Evolutionary conservation across 2,329 filamentous ascomycete genomes (phyloP).

Genomic region (Botrytis aclada): DNA sequence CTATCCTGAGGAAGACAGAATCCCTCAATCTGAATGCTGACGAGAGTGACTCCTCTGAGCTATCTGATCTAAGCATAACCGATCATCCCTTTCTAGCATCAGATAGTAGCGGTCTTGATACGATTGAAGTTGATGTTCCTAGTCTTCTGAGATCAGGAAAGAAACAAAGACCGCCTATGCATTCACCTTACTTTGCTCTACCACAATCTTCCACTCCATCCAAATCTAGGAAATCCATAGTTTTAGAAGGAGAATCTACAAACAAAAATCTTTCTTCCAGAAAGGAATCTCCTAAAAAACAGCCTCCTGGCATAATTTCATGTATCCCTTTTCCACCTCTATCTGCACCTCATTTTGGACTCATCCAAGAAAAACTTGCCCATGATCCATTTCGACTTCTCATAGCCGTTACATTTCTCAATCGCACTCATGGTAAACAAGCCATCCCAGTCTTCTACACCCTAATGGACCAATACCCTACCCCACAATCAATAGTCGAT

Average conservation of each 20-base stretch:
- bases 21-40: neutral
- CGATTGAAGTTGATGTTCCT: conserved; percentile 20
- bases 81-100: conserved; percentile 25
- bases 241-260: neutral
- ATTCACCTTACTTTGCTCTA: conserved; percentile 37
- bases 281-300: conserved; percentile 23
- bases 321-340: conserved; percentile 66
- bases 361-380: conserved; percentile 79
- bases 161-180: conserved; percentile 30
- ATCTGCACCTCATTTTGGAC: conserved; percentile 61
- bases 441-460: conserved; percentile 74
- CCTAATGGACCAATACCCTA: conserved; percentile 67
- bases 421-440: conserved; percentile 69
- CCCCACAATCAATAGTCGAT: conserved; percentile 57
- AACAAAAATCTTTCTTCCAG: neutral
- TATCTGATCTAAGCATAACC: conserved; percentile 23
- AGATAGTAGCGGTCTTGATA: conserved; percentile 23
- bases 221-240: neutral
- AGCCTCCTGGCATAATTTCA: conserved; percentile 42
- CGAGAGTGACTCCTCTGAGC: conserved; percentile 17
- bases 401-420: conserved; percentile 79
- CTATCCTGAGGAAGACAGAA: neutral
- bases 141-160: conserved; percentile 9
- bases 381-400: conserved; percentile 75
- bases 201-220: conserved; percentile 18